Base-by-base conservation (phyloP, 805 yeast species). In the Tetrapisispora nanseiensis region DNA sequence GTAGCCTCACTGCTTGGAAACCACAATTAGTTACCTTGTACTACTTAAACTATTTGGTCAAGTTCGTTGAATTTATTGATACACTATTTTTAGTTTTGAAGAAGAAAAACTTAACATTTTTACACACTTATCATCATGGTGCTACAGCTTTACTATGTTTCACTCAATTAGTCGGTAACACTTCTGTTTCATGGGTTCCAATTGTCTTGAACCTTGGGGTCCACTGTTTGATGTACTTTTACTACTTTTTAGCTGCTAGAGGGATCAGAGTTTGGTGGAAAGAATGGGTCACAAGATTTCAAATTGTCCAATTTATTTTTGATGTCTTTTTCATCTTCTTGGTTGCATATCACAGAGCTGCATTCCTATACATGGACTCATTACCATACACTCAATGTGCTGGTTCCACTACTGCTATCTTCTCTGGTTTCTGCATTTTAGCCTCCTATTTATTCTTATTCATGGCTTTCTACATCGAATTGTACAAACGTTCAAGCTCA, bases 221-320 rank as follows among this genome's bases (percentile, higher is more conserved):
- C 39, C 97, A 90, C 61, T 95, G 89, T 39, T 78, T 90, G 44
- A 92, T 90, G 98, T 90, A 90, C 76, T 90, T 87, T 83, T 90
- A 90, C 76, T 90, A 92, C 71, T 87, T 89, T 72, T 72, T 90
- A 56, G 75, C 92, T 40, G 85, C 97, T 18, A 76, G 95, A 62
- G 95, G 95, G 45, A 85, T 89, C 60, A 81, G 86, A 57, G 96
- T 90, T 42, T 89, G 97, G 97, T 90, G 98, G 98, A 90, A 92
- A 70, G 94, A 89, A 71, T 90, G 96, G 96, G 96, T 90, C 52
- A 90, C 98, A 43, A 76, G 95, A 51, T 80, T 86, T 72, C 98
- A 90, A 72, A 90, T 90, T 68, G 70, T 85, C 57, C 98, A 90
- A 70, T 90, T 90, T 61, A 68, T 90, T 52, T 72, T 90, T 59